Evolutionary conservation across 768 basidiomycete species (phyloP), one percentile per base, ranked within the genome.

Genomic region (Russula compacta): DNA sequence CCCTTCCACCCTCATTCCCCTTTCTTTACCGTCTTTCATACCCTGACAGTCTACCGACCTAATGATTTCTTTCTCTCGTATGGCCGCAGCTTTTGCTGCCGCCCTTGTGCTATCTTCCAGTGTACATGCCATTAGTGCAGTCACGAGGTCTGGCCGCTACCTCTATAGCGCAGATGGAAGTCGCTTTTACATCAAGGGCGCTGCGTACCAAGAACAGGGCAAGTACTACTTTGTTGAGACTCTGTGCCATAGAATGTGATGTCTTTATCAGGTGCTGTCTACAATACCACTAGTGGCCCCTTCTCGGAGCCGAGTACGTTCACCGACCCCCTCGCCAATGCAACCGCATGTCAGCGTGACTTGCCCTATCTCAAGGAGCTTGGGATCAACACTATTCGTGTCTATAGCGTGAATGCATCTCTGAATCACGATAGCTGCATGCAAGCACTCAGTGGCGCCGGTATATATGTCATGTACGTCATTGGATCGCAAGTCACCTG

Each of bases 341-440:
- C 76, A 24, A 73, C 77, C 42, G 83, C 80, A 35, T 97, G 94
- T 71, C 71, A 78, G 17, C 84, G 94, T 53, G 94, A 97, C 72
- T 67, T 94, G 21, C 87, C 89, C 1, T 85, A 81, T 71, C 78
- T 97, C 47, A 77, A 85, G 69, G 74, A 87, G 58, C 82, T 95
- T 19, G 81, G 82, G 10, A 82, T 95, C 69, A 97, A 95, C 69
- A 76, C 86, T 43, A 77, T 97, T 52, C 86, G 92, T 58, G 86
- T 86, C 2, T 97, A 97, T 78, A 89, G 86, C 59, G 92, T 95
- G 64, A 81, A 94, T 69, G 81, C 90, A 0, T 78, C 85, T 38
- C 73, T 86, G 59, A 87, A 95, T 73, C 94, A 98, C 64, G 92
- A 94, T 71, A 74, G 74, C 1, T 98, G 94, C 73, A 95, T 98